Evolutionary conservation across 495 filamentous ascomycete genomes (phyloP).

Genomic region (Penicillium fimorum): DNA sequence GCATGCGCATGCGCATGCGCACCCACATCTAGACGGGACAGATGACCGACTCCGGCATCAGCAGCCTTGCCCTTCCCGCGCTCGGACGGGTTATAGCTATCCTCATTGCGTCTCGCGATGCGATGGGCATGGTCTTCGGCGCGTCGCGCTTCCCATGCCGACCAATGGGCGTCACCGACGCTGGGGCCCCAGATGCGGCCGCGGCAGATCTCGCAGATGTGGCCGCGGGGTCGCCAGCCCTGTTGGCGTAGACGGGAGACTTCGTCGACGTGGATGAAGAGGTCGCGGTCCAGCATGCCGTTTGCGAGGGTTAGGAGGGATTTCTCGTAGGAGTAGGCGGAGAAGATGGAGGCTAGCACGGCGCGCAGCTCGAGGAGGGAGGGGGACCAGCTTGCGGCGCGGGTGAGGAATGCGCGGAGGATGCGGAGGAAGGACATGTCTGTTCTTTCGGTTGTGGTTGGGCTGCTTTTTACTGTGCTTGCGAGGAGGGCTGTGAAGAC

Average conservation of each 20-base stretch:
- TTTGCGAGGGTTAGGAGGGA: slow-evolving; percentile 83
- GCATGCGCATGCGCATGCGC: neutral
- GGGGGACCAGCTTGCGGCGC: slow-evolving; percentile 76
- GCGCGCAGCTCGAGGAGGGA: slow-evolving; percentile 82
- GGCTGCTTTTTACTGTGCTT: slow-evolving; percentile 50
- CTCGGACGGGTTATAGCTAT: slow-evolving; percentile 29
- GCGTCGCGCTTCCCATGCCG: slow-evolving; percentile 72
- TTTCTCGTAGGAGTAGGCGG: slow-evolving; percentile 91
- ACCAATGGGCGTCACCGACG: slow-evolving; percentile 72
- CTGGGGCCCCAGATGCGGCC: slow-evolving; percentile 87
- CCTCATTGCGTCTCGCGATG: slow-evolving; percentile 30
- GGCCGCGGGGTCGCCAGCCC: slow-evolving; percentile 84
- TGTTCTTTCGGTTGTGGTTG: slow-evolving; percentile 41
- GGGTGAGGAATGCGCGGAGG: slow-evolving; percentile 83
- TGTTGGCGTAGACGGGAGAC: slow-evolving; percentile 72
- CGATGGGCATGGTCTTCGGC: slow-evolving; percentile 40
- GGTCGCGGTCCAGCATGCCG: slow-evolving; percentile 80
- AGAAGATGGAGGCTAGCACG: slow-evolving; percentile 85
- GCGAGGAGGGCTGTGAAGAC: slow-evolving; percentile 85
- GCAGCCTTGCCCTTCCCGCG: slow-evolving; percentile 47
- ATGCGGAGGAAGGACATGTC: slow-evolving; percentile 85
- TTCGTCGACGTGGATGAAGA: slow-evolving; percentile 80
- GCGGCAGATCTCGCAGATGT: slow-evolving; percentile 83
- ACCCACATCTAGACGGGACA: slow-evolving; percentile 12
- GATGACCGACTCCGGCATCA: slow-evolving; percentile 25